These are phyloP conservation scores for Parietaria judaica DNA, from an alignment of 306 rosid genomes.

Conservation along the genomic window DNA sequence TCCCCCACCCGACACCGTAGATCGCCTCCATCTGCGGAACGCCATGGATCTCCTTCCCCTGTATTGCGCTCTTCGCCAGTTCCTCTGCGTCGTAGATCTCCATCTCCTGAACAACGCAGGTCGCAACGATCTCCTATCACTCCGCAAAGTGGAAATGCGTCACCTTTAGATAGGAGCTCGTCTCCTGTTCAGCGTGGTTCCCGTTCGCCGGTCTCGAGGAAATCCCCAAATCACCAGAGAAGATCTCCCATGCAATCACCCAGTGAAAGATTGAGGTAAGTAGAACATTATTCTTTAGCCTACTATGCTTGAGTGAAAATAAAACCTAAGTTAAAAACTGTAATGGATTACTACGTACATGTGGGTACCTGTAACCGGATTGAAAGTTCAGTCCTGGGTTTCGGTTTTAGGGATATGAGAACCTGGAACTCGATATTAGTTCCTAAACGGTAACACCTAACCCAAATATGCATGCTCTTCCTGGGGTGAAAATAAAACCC, in stretches of 20 bases:
- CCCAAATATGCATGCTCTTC: too few species aligned
- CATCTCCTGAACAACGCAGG: constrained; percentile 25
- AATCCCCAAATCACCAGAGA: constrained; percentile 29
- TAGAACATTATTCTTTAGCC: neutral
- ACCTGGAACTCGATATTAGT: too few species aligned
- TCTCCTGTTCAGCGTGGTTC: constrained; percentile 36
- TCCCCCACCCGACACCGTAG: constrained; percentile 28
- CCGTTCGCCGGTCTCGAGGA: constrained; percentile 38
- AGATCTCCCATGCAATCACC: constrained; percentile 39
- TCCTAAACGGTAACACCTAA: too few species aligned
- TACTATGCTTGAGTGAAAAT: neutral
- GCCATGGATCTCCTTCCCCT: constrained; percentile 37
- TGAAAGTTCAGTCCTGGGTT: too few species aligned
- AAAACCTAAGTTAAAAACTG: too few species aligned
- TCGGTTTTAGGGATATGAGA: too few species aligned
- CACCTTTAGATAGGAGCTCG: constrained; percentile 38
- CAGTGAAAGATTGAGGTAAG: constrained; percentile 48
- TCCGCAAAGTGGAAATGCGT: constrained; percentile 33
- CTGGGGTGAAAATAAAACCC: too few species aligned
- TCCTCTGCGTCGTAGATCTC: constrained; percentile 22
- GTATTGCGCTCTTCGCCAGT: constrained; percentile 18
- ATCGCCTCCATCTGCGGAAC: constrained; percentile 41
- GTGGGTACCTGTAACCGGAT: too few species aligned
- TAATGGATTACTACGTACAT: too few species aligned
- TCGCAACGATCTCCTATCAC: constrained; percentile 34